These are phyloP conservation scores for Incumbomyces delicatus DNA, from an alignment of 2,329 filamentous ascomycete genomes.

Conservation along the genomic window DNA sequence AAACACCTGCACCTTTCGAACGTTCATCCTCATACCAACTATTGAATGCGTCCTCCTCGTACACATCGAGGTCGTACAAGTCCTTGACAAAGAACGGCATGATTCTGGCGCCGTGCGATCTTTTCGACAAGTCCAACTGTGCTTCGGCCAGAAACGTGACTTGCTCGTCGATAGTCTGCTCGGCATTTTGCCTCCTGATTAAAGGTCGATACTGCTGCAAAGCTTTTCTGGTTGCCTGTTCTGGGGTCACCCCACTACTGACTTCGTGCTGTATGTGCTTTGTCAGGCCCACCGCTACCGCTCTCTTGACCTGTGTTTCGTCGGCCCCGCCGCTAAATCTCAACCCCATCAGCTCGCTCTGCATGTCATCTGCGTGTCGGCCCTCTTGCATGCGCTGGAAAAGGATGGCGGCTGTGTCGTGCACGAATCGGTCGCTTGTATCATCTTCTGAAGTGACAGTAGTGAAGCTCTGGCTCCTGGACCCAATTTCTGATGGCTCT, in stretches of 20 bases:
- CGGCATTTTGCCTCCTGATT: conserved; percentile 50
- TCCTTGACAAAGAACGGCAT: conserved; percentile 73
- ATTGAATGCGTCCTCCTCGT: conserved; percentile 82
- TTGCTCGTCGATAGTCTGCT: conserved; percentile 56
- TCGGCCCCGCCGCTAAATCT: conserved; percentile 84
- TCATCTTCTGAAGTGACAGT: conserved; percentile 59
- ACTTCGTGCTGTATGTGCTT: conserved; percentile 67
- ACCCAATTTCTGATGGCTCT: conserved; percentile 33
- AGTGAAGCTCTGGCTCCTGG: conserved; percentile 60
- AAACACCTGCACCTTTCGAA: conserved; percentile 60
- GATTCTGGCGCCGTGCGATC: conserved; percentile 55
- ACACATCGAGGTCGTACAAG: conserved; percentile 70
- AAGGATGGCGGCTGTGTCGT: conserved; percentile 78
- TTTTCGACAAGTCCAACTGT: conserved; percentile 66
- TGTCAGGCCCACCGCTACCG: conserved; percentile 76
- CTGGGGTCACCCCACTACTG: conserved; percentile 47
- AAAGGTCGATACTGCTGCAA: conserved; percentile 56
- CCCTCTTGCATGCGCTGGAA: conserved; percentile 71
- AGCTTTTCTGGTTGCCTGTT: conserved; percentile 54
- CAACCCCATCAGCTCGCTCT: conserved; percentile 88
- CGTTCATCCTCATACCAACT: conserved; percentile 77
- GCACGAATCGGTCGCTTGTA: conserved; percentile 59
- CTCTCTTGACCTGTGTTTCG: conserved; percentile 76
- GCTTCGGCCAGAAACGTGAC: conserved; percentile 73
- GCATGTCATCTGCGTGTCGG: conserved; percentile 69